phyloP scores from a whole-genome alignment of 2,329 filamentous ascomycete species.

The Dryadomyces quercus-mongolicae region DNA sequence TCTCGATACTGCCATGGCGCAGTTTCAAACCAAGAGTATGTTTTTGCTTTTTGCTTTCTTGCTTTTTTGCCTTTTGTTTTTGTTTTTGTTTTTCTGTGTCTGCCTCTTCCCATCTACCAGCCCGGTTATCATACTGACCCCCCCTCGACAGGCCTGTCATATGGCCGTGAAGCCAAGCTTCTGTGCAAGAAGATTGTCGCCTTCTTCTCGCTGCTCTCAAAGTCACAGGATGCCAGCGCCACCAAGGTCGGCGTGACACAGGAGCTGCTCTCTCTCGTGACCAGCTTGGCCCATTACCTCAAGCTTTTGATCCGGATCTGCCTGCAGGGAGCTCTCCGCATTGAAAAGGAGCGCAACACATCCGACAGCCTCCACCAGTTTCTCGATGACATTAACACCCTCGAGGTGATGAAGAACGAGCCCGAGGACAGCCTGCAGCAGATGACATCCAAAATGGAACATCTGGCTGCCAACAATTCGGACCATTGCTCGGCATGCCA shows the following conservation, averaged over 20 bases:
- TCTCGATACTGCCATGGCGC: slow-evolving; percentile 61
- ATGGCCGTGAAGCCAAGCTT: slow-evolving; percentile 90
- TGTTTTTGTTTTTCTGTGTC: no score
- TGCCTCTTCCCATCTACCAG: not conserved
- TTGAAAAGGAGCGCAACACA: slow-evolving; percentile 71
- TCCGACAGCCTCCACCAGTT: slow-evolving; percentile 71
- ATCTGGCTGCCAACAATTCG: slow-evolving; percentile 61
- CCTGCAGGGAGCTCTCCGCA: slow-evolving; percentile 79
- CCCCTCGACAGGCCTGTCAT: slow-evolving; percentile 57
- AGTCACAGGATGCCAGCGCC: slow-evolving; percentile 83
- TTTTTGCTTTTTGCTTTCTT: no score
- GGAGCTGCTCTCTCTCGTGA: slow-evolving; percentile 93
- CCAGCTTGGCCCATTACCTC: slow-evolving; percentile 89
- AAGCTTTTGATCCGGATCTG: slow-evolving; percentile 97
- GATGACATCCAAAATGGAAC: slow-evolving; percentile 50
- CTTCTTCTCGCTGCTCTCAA: slow-evolving; percentile 90
- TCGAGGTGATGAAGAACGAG: slow-evolving; percentile 65
- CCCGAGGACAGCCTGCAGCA: slow-evolving; percentile 42
- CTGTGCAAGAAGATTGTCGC: slow-evolving; percentile 99
- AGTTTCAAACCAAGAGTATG: slow-evolving; percentile 63
- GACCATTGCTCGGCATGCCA: slow-evolving; percentile 77
- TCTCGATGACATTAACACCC: slow-evolving; percentile 67
- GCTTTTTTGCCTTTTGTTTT: no score
- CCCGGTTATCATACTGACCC: not conserved
- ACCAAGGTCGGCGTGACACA: slow-evolving; percentile 92